Evolutionary conservation across 345 rosid genomes (phyloP), one percentile per base, ranked within the genome.

Genomic region (Acer yangbiense): DNA sequence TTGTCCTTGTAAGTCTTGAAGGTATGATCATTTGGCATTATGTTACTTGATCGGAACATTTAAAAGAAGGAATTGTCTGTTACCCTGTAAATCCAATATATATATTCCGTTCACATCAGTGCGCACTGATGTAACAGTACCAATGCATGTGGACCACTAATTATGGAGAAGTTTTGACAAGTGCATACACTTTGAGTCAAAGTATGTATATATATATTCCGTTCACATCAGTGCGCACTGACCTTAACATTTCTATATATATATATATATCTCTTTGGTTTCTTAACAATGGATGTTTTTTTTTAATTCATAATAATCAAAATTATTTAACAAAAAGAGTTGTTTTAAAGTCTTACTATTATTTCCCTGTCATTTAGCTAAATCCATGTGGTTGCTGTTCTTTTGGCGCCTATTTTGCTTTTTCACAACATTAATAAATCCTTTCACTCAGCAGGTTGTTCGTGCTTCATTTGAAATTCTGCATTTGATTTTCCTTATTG

Each of bases 401-500:
- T 57, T 58, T 75, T 14, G 55, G 29, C 0, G 23, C 25, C 1
- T 58, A 16, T n/a, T 25, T 41, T 69, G 13, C n/a, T n/a, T 70
- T 17, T 41, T 29, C 29, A 48, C 2, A 67, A 23, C 27, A 62
- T 72, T 6, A 1, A 54, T 43, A 43, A 55, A 20, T 68, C 44
- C 76, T 61, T 61, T 57, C 39, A 18, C 58, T 43, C 7, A 3
- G 64, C 71, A 14, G n/a, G 20, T 16, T 75, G 52, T 9, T n/a
- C 29, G 1, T 16, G 39, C 20, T 12, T 20, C 27, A 57, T 6
- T 55, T 58, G 55, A 65, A 74, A 66, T 65, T 10, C 46, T 5
- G 13, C 69, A 21, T 72, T 23, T 70, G 62, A 41, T 76, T 62
- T 58, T 63, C 7, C 61, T 72, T 62, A 11, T 32, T 9, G 21